Base-by-base conservation (phyloP, 169 alveolate genomes). In the Plasmodium yoelii region DNA sequence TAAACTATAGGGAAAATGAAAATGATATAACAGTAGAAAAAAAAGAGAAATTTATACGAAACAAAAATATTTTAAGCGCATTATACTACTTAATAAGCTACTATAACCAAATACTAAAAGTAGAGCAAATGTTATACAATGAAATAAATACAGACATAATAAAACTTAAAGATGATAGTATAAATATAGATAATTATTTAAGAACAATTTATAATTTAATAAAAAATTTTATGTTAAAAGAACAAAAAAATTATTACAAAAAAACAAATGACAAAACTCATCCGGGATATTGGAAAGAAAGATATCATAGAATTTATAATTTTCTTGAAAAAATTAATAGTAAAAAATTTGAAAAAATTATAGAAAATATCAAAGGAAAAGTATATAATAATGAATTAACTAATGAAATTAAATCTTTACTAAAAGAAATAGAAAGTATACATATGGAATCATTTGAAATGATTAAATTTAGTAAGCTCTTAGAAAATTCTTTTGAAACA, bases 371-470 rank as follows among this genome's bases (percentile, higher is more conserved):
- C 15, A 82, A 82, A 46, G 90, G 82, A 0, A 82, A 82, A 56
- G 42, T 10, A 3, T 67, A 82, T 49, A 67, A 82, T 47, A 57
- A 47, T 7, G 90, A 82, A 67, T 82, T 82, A 22, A 51, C 84
- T 60, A 82, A 82, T 47, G 90, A 82, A 53, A 82, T 82, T 51
- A 67, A 67, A 67, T 47, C 68, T 5, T 18, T 82, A n/a, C 42
- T 82, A 46, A 56, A 67, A 47, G 90, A 82, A 19, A 64, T 82
- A 42, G 90, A 82, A 55, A 59, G 56, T 61, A 82, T 82, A 19
- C 90, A 82, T 49, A 82, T 82, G 59, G 82, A 82, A 82, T 82
- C 90, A 15, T 82, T 82, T 39, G 90, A 82, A 82, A 82, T 82
- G 90, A 82, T 82, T 5, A 82, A 82, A 65, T 82, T 82, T 67